Evolutionary conservation across 192 early-diverging fungal genomes (phyloP).

Genomic region (Backusella tarrabulga): DNA sequence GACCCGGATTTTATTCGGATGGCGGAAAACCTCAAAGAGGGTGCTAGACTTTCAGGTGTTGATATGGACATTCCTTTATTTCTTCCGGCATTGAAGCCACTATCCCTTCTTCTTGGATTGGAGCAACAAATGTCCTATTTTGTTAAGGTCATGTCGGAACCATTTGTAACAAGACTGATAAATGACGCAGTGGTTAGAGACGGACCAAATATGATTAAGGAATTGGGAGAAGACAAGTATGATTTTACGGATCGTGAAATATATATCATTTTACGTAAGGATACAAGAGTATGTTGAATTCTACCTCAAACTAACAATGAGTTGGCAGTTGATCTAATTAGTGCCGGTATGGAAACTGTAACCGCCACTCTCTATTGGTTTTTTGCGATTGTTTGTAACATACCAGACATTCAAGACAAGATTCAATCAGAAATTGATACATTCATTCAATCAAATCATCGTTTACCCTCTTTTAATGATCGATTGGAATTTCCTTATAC

Average conservation of each 20-base stretch:
- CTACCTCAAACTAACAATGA: neutral
- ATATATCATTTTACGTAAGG: neutral
- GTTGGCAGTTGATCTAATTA: neutral
- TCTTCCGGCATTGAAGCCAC: neutral
- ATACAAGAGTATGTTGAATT: no score
- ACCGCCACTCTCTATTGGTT: neutral
- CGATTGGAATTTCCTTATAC: constrained; percentile 14
- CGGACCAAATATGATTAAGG: neutral
- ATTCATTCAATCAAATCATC: neutral
- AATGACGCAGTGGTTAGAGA: neutral
- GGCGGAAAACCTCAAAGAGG: neutral
- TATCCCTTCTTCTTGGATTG: neutral
- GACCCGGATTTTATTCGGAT: neutral
- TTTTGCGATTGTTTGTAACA: neutral
- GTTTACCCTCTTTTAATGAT: constrained; percentile 2
- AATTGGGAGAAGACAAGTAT: neutral
- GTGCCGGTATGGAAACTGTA: neutral
- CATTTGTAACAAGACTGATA: neutral
- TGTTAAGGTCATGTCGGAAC: neutral
- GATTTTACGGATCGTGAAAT: neutral
- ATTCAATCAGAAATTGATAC: constrained; percentile 13
- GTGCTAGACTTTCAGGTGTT: neutral
- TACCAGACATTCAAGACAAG: constrained; percentile 19
- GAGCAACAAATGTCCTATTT: neutral
- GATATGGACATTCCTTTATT: neutral